Evolutionary conservation across 2,329 filamentous ascomycete genomes (phyloP).

Genomic region (Colletotrichum kahawae): DNA sequence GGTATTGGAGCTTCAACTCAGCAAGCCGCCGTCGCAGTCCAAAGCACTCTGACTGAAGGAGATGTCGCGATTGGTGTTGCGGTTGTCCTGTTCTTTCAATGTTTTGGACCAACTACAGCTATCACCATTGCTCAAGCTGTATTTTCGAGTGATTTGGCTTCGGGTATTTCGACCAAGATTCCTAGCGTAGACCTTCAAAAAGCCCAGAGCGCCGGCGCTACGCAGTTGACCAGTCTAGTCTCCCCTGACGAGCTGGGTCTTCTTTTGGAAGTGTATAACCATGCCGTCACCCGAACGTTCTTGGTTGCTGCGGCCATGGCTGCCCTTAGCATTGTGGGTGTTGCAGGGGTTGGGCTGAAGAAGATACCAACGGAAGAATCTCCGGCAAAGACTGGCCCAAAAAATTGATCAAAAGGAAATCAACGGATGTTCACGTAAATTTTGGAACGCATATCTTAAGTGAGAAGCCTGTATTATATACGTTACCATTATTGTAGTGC

Average conservation of each 20-base stretch:
- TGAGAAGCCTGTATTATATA: no score
- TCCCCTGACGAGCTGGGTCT: background rate
- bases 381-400: no score
- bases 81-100: slow-evolving; percentile 1
- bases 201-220: background rate
- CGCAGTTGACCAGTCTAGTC: background rate
- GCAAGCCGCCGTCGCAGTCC: slow-evolving; percentile 5
- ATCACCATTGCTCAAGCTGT: slow-evolving; percentile 4
- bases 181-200: background rate
- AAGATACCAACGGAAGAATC: background rate
- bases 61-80: slow-evolving; percentile 5
- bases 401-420: no score
- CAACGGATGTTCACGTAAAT: background rate
- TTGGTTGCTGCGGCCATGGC: slow-evolving; percentile 1
- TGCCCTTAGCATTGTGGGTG: slow-evolving; percentile 3
- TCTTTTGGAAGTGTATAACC: background rate
- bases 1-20: slow-evolving; percentile 4
- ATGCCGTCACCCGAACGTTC: background rate
- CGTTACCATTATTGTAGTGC: no score
- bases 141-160: background rate
- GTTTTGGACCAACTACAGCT: background rate
- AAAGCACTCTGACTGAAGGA: background rate
- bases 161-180: background rate
- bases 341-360: background rate
- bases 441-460: no score